Percentiles rank a stretch among this genome's conserved stretches.
Conservation (phyloP, 2,329 filamentous ascomycete species). For the Fusarium sp. region DNA sequence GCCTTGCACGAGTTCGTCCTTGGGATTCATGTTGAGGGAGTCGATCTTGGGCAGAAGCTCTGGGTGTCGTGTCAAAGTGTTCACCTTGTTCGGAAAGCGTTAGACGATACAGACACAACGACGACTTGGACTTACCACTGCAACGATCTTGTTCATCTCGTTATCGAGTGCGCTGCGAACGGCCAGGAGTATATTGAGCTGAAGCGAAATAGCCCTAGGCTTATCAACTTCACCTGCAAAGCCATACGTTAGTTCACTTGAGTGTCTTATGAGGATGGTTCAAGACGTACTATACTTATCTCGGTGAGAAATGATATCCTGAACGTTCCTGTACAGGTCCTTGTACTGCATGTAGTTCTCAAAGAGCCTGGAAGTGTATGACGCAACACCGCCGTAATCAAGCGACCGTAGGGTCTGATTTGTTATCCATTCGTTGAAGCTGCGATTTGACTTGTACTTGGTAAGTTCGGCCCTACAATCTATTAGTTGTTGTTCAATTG, state of each 20-base stretch:
- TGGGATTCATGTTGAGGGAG: accelerated
- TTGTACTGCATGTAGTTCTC: slow-evolving; percentile 31
- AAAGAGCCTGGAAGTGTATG: slow-evolving; percentile 12
- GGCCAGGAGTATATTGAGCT: neutral
- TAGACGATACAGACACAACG: accelerated
- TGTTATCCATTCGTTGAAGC: slow-evolving; percentile 4
- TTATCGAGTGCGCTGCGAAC: neutral
- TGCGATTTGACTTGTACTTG: slow-evolving; percentile 2
- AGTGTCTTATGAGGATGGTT: neutral
- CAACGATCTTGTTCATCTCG: neutral
- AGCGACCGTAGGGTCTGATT: neutral
- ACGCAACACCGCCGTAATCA: neutral
- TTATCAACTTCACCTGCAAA: neutral
- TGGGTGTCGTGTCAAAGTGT: neutral
- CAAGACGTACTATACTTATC: neutral
- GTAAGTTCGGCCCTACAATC: slow-evolving; percentile 3
- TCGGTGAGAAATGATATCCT: neutral
- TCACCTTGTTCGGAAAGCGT: neutral
- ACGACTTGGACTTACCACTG: neutral
- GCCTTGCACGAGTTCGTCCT: neutral
- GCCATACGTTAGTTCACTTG: neutral
- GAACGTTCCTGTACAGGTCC: neutral
- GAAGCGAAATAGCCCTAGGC: neutral
- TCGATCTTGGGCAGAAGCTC: neutral
- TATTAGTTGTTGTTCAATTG: accelerated